A percentile compares a stretch with the other conserved stretches of the same genome.
These are phyloP conservation scores for Pinus tabuliformis DNA, from an alignment of 75 land plant genomes.

Conservation along the genomic window DNA sequence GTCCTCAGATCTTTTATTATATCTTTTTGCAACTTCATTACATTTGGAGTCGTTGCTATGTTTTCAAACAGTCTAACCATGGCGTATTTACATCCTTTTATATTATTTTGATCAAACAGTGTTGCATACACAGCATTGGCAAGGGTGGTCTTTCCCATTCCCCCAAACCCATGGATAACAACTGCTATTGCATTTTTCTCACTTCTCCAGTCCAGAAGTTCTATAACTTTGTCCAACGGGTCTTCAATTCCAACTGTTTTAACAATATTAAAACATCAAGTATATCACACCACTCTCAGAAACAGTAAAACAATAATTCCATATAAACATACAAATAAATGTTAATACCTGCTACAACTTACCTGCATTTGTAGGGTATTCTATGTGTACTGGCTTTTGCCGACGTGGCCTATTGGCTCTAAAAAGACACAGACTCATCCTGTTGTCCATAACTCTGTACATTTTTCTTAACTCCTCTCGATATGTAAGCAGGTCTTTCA, in stretches of 20 bases:
- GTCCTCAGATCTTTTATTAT: not conserved
- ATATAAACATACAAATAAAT: no score
- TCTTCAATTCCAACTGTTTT: not conserved
- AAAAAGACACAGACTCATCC: no score
- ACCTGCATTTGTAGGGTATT: no score
- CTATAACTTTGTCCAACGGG: not conserved
- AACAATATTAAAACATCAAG: no score
- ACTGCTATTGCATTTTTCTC: not conserved
- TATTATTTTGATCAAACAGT: not conserved
- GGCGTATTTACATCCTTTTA: not conserved
- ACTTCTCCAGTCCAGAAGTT: not conserved
- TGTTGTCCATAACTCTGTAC: no score
- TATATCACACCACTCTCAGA: no score
- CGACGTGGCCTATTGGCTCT: no score
- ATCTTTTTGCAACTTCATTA: not conserved
- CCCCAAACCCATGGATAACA: not conserved
- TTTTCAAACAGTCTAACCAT: not conserved
- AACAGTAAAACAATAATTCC: no score
- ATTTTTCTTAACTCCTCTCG: no score
- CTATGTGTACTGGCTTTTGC: no score
- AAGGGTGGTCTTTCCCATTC: not conserved
- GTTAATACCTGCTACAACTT: no score
- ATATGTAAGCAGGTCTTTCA: no score
- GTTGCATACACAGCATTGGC: not conserved
- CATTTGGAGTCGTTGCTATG: not conserved